These are phyloP conservation scores for Puccinia hordei DNA, from an alignment of 1,284 basidiomycete genomes.

Conservation along the genomic window DNA sequence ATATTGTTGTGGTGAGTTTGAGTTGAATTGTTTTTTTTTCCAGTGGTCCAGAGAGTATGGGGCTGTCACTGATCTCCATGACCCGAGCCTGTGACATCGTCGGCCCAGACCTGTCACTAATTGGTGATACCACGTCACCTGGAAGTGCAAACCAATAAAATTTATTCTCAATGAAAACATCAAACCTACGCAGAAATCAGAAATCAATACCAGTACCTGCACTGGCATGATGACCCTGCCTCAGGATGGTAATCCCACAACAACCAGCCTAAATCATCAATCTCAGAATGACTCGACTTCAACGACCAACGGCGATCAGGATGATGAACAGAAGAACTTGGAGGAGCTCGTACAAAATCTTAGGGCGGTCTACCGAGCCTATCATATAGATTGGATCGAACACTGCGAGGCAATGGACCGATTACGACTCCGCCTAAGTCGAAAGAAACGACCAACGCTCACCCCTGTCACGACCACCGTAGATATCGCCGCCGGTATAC, in stretches of 20 bases:
- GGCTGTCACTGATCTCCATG: too few relatives aligned
- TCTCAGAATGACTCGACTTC: not conserved
- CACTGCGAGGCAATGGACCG: conserved; percentile 51
- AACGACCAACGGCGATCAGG: not conserved
- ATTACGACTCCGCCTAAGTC: conserved; percentile 26
- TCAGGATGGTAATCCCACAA: too few relatives aligned
- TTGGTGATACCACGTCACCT: too few relatives aligned
- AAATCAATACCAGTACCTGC: too few relatives aligned
- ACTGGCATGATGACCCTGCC: too few relatives aligned
- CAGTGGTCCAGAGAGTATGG: too few relatives aligned
- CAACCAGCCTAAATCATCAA: too few relatives aligned
- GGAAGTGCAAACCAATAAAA: too few relatives aligned
- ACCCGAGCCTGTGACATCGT: too few relatives aligned
- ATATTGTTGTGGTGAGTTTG: not conserved
- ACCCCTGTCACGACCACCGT: conserved; percentile 8
- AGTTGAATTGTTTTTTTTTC: not conserved
- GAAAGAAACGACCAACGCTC: conserved; percentile 39
- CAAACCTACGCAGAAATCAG: too few relatives aligned
- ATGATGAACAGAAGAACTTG: not conserved
- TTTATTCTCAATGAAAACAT: too few relatives aligned
- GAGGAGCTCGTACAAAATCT: conserved; percentile 17
- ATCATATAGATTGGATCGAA: conserved; percentile 49
- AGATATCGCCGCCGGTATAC: not conserved
- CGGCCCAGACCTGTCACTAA: too few relatives aligned
- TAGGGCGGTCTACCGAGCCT: conserved; percentile 23